phyloP scores from a whole-genome alignment of 148 eudicot species.

The Rheum nobile region DNA sequence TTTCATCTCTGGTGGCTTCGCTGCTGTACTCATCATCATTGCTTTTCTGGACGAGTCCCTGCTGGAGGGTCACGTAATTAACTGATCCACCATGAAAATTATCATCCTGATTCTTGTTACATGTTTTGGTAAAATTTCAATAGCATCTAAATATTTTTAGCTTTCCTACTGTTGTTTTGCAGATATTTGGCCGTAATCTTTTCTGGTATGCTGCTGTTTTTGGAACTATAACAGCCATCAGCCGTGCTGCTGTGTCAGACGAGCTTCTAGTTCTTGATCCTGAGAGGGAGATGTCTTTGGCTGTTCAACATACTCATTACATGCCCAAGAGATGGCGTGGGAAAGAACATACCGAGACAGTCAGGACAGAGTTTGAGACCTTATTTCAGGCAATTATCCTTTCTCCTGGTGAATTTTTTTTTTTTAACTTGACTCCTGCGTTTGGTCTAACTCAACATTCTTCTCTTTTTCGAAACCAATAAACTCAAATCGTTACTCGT shows the following conservation, averaged over 20 bases:
- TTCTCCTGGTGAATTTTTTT: neutral
- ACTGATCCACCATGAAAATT: neutral
- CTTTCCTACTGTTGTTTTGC: conserved; percentile 15
- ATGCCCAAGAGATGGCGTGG: conserved; percentile 97
- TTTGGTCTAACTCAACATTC: neutral
- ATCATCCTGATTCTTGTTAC: neutral
- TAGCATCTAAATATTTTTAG: neutral
- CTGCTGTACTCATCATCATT: conserved; percentile 83
- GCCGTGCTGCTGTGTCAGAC: conserved; percentile 70
- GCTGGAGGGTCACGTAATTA: conserved; percentile 93
- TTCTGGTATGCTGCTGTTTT: conserved; percentile 98
- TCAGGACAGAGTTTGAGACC: conserved; percentile 72
- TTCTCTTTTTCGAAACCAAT: neutral
- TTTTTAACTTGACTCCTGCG: neutral
- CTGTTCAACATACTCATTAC: conserved; percentile 71
- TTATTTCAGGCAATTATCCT: conserved; percentile 60
- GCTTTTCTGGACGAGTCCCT: conserved; percentile 90
- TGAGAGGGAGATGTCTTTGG: conserved; percentile 70
- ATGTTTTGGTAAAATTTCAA: neutral
- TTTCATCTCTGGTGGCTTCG: conserved; percentile 86
- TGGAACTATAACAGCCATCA: conserved; percentile 81
- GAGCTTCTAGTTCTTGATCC: conserved; percentile 84
- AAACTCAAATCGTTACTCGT: neutral
- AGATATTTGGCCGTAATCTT: conserved; percentile 92
- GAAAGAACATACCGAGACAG: conserved; percentile 59